These are phyloP conservation scores for Macroventuria anomochaeta DNA, from an alignment of 2,329 filamentous ascomycete species.

Conservation along the genomic window DNA sequence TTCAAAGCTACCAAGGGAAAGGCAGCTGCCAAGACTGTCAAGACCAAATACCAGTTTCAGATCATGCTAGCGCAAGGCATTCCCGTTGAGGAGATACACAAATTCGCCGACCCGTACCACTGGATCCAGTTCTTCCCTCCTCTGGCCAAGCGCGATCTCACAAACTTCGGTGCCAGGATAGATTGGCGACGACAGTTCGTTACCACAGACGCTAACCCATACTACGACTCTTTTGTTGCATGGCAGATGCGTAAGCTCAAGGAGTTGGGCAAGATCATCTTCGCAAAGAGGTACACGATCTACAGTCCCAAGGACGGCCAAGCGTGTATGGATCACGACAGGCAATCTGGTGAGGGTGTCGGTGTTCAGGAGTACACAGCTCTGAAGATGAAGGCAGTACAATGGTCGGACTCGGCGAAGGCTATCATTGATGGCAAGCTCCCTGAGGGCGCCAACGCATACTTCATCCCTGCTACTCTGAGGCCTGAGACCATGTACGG, in stretches of 20 bases:
- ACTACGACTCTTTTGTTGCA: constrained; percentile 91
- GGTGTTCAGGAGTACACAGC: constrained; percentile 91
- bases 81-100: constrained; percentile 85
- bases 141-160: constrained; percentile 79
- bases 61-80: constrained; percentile 94
- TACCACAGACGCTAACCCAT: constrained; percentile 95
- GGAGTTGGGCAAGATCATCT: constrained; percentile 90
- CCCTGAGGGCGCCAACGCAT: constrained; percentile 79
- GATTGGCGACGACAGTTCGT: constrained; percentile 94
- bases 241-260: constrained; percentile 97
- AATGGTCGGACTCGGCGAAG: constrained; percentile 82
- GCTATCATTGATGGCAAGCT: constrained; percentile 77
- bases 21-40: constrained; percentile 84
- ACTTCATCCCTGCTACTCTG: constrained; percentile 89
- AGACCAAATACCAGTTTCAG: constrained; percentile 95
- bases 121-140: constrained; percentile 94
- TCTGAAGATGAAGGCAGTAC: constrained; percentile 86
- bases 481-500: constrained; percentile 99
- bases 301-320: constrained; percentile 87
- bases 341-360: constrained; percentile 79
- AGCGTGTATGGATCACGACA: constrained; percentile 86
- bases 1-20: constrained; percentile 82
- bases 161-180: constrained; percentile 82
- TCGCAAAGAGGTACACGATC: constrained; percentile 90
- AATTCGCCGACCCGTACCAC: constrained; percentile 87